A percentile compares a stretch with the other conserved stretches of the same genome.
Evolutionary conservation across 805 yeast species (phyloP).

Genomic region (Sungouiozyma ichnusensis): DNA sequence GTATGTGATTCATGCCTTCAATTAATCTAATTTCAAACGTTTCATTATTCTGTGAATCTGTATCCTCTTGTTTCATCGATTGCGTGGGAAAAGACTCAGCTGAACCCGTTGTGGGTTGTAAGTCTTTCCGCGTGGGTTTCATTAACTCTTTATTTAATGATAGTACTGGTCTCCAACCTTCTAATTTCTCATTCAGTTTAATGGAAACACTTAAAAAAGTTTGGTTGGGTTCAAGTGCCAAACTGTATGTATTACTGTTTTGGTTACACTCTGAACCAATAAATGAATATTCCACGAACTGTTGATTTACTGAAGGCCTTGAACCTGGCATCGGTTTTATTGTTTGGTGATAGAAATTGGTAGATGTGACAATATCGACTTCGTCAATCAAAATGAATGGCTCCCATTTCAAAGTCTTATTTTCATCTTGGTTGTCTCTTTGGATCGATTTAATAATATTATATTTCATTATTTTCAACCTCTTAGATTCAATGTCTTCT

Average conservation of each 20-base stretch:
- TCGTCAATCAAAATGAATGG: constrained; percentile 18
- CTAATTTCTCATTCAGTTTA: constrained; percentile 7
- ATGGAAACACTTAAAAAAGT: constrained; percentile 20
- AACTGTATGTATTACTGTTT: constrained; percentile 21
- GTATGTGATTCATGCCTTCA: constrained; percentile 26
- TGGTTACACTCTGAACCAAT: constrained; percentile 17
- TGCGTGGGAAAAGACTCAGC: neutral
- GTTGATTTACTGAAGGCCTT: constrained; percentile 22
- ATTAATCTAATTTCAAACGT: constrained; percentile 22
- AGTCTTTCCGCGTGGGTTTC: constrained; percentile 4
- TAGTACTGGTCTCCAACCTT: constrained; percentile 5
- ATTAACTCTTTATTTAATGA: constrained; percentile 18
- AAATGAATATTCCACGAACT: constrained; percentile 25
- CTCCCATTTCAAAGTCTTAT: constrained; percentile 14
- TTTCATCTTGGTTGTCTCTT: constrained; percentile 13
- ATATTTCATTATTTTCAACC: constrained; percentile 19
- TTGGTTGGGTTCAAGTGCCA: constrained; percentile 24
- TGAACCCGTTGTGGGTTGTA: constrained; percentile 1
- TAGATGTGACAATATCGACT: constrained; percentile 20
- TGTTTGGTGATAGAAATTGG: constrained; percentile 21
- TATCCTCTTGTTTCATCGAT: constrained; percentile 2
- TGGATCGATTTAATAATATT: constrained; percentile 21
- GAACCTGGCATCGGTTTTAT: constrained; percentile 22
- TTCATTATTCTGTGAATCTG: constrained; percentile 7
- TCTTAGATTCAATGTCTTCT: constrained; percentile 8